Evolutionary conservation across 2,329 filamentous ascomycete genomes (phyloP).

Genomic region (Leptographium wingfieldii): DNA sequence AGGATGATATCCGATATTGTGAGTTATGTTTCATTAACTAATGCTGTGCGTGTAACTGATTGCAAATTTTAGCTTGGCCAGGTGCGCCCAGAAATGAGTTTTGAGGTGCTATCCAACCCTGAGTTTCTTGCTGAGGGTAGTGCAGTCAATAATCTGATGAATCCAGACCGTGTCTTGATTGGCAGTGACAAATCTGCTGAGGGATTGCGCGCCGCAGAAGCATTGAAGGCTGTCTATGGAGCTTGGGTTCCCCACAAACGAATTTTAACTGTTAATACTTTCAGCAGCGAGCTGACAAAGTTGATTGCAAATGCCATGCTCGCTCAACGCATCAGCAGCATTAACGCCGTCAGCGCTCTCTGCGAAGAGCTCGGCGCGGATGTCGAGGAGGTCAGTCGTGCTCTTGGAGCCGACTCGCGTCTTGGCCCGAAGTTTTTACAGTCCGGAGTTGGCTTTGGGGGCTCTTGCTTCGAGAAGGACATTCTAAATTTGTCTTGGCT

Average conservation of each 20-base stretch:
- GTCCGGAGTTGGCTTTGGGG: slow-evolving; percentile 3
- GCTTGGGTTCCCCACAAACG: slow-evolving; percentile 1
- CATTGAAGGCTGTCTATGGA: slow-evolving; percentile 1
- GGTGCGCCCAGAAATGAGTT: neutral
- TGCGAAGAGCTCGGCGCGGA: slow-evolving; percentile 3
- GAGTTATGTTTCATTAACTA: neutral
- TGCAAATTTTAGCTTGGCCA: neutral
- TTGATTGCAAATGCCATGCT: slow-evolving; percentile 6
- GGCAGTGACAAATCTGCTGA: neutral
- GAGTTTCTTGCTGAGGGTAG: slow-evolving; percentile 5
- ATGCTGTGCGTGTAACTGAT: neutral
- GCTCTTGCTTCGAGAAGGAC: slow-evolving; percentile 5
- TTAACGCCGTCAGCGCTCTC: slow-evolving; percentile 5
- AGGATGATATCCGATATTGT: slow-evolving; percentile 2
- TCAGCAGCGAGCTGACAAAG: slow-evolving; percentile 7
- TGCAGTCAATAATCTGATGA: slow-evolving; percentile 2
- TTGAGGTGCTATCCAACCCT: slow-evolving; percentile 2
- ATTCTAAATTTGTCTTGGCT: slow-evolving; percentile 2
- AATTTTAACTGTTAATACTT: neutral
- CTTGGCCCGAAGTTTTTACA: slow-evolving; percentile 2
- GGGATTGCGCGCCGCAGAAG: neutral
- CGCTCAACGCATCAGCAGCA: slow-evolving; percentile 6
- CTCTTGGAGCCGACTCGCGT: slow-evolving; percentile 3
- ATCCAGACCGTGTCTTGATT: slow-evolving; percentile 3
- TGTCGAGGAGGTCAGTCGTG: neutral